Base-by-base conservation (phyloP, 306 rosid species). In the Dalbergia cultrata region DNA sequence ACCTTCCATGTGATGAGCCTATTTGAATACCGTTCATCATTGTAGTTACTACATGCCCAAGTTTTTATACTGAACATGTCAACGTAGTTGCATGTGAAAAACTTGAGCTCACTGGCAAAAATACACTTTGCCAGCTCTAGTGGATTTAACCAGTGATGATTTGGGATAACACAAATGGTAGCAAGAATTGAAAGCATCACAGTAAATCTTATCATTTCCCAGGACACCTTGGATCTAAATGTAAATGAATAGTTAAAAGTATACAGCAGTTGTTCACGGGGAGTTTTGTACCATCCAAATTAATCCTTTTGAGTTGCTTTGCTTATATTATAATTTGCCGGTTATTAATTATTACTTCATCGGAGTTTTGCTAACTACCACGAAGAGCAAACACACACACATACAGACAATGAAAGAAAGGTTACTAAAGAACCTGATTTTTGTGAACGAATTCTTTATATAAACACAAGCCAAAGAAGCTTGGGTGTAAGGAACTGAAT, bases 1-100 rank as follows among this genome's bases (percentile, higher is more conserved):
- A 84, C 74, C 64, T 84, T 66, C 90, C 81, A 65, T 82, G 92
- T 83, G 72, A 78, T 14, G 91, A 86, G 80, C 83, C 59, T 41
- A 84, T 72, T 53, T 72, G 34, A 68, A 61, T 53, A 9, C 6
- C 14, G 49, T 84, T 64, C 58, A 52, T 79, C 67, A 79, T 44
- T 68, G 31, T 75, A 77, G 19, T 65, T 45, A 58, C 77, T 79
- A 68, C 65, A 67, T 57, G 41, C 10, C 11, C 81, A 22, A 34
- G 67, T 67, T 80, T 44, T 68, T 26, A 53, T 35, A 52, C 43
- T 64, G 13, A 19, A 31, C 17, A 58, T 53, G 9, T 78, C 37
- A 56, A 7, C n/a, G 14, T 22, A 22, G 54, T 63, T 60, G 16
- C 53, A 47, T 11, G 53, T 47, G 53, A 47, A 47, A 47, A 47